Conservation (phyloP, 805 yeast species). For the Lipomyces japonicus region DNA sequence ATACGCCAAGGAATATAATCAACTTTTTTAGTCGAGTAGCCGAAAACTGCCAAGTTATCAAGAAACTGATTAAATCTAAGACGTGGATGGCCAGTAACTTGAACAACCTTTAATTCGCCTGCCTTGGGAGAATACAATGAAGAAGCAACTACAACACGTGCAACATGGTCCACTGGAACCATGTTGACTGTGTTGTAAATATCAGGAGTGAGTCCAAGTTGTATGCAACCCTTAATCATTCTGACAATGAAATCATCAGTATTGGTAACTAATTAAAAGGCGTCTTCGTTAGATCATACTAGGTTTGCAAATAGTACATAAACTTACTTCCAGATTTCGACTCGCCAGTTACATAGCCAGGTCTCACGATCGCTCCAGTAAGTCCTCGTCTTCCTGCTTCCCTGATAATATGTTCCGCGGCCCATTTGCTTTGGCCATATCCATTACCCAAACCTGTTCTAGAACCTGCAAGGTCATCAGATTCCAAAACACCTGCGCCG, state of each 20-base stretch:
- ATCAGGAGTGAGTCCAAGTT: constrained; percentile 80
- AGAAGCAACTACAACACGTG: constrained; percentile 79
- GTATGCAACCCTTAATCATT: constrained; percentile 91
- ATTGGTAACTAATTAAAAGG: constrained; percentile 55
- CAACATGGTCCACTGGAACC: constrained; percentile 98
- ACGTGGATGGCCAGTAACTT: constrained; percentile 97
- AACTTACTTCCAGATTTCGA: constrained; percentile 57
- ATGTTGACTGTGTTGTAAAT: constrained; percentile 85
- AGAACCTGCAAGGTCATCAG: constrained; percentile 81
- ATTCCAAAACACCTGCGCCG: constrained; percentile 68
- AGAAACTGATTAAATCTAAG: constrained; percentile 73
- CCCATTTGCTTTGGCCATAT: constrained; percentile 98
- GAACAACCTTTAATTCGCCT: constrained; percentile 64
- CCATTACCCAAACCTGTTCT: constrained; percentile 81
- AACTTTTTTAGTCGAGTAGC: constrained; percentile 60
- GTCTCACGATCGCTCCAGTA: constrained; percentile 84
- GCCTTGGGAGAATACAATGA: constrained; percentile 67
- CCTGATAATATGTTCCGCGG: constrained; percentile 84
- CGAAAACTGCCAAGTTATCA: constrained; percentile 60
- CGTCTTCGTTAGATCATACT: neutral
- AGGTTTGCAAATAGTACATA: too few species aligned
- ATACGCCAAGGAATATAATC: constrained; percentile 79
- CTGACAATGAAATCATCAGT: constrained; percentile 95
- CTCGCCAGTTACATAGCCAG: constrained; percentile 93
- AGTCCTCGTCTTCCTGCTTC: constrained; percentile 85